phyloP scores from a whole-genome alignment of 352 stramenopile genomes.

The Phytopythium chamaehyphon region DNA sequence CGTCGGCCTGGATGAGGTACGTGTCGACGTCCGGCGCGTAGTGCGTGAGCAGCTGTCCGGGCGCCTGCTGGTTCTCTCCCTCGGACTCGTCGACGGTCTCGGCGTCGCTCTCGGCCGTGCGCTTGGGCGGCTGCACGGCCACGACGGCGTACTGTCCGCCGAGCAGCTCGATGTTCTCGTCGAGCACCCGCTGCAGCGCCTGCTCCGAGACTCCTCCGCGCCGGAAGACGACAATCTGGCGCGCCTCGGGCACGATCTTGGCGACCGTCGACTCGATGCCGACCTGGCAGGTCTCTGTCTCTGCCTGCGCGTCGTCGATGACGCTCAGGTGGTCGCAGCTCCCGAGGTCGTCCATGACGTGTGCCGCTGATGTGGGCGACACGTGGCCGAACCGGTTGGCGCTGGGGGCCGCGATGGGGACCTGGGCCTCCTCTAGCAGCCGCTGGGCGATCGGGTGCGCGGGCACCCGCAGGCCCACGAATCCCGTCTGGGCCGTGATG shows the following conservation, averaged over 20 bases:
- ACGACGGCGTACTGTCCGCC: slow-evolving; percentile 56
- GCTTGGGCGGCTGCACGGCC: slow-evolving; percentile 32
- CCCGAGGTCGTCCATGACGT: slow-evolving; percentile 97
- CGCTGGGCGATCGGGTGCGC: slow-evolving; percentile 89
- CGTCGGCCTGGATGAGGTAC: slow-evolving; percentile 66
- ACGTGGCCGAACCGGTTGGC: slow-evolving; percentile 99
- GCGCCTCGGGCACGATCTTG: slow-evolving; percentile 81
- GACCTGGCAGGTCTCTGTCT: slow-evolving; percentile 71
- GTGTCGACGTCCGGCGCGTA: slow-evolving; percentile 96
- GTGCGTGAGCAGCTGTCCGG: slow-evolving; percentile 96
- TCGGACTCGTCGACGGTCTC: slow-evolving; percentile 34
- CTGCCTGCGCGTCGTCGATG: slow-evolving; percentile 50
- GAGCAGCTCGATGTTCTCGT: slow-evolving; percentile 30
- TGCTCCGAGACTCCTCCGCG: slow-evolving; percentile 81
- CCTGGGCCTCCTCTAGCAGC: slow-evolving; percentile 83
- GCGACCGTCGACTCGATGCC: slow-evolving; percentile 95
- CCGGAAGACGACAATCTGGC: slow-evolving; percentile 85
- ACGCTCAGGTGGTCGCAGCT: slow-evolving; percentile 87
- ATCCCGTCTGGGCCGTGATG: slow-evolving; percentile 93
- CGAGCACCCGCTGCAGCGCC: slow-evolving; percentile 55
- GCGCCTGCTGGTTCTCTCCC: slow-evolving; percentile 85
- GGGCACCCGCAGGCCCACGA: slow-evolving; percentile 95
- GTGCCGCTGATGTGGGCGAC: slow-evolving; percentile 92
- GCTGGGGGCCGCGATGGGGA: slow-evolving; percentile 96
- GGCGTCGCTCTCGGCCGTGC: slow-evolving; percentile 1